These are phyloP conservation scores for Lippia alba DNA, from an alignment of 305 asterid genomes.

Conservation along the genomic window DNA sequence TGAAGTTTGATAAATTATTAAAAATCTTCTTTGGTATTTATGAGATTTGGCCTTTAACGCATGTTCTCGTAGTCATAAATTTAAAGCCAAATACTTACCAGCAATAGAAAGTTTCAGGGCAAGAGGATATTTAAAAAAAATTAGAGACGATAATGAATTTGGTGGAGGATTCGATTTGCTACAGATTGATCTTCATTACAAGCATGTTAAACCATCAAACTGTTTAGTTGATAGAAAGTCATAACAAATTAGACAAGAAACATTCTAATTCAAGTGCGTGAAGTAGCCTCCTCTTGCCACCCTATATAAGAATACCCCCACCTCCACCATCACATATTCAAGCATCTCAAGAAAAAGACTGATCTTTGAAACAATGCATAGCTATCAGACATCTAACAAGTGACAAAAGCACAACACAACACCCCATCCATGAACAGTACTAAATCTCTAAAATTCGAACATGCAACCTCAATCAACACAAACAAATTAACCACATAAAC, in stretches of 20 bases:
- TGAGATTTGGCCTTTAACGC: too few relatives aligned
- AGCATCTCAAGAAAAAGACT: background rate
- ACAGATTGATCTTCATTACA: background rate
- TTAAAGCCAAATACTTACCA: too few relatives aligned
- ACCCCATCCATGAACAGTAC: background rate
- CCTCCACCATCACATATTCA: background rate
- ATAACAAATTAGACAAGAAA: background rate
- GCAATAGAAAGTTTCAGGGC: too few relatives aligned
- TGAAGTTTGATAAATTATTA: too few relatives aligned
- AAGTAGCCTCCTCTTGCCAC: background rate
- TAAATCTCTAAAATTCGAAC: background rate
- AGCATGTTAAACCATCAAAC: background rate
- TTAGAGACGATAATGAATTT: background rate
- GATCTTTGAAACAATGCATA: background rate
- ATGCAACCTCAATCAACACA: background rate
- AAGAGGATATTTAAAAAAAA: too few relatives aligned
- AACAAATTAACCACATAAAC: background rate
- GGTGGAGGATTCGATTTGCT: background rate
- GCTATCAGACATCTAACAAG: background rate
- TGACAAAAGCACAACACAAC: background rate
- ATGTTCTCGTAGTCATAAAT: too few relatives aligned
- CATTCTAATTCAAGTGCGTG: background rate
- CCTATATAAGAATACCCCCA: background rate
- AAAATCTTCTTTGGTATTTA: too few relatives aligned
- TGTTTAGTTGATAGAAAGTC: constrained; percentile 1